A percentile compares a stretch with the other conserved stretches of the same genome.
These are phyloP conservation scores for Neurospora pannonica DNA, from an alignment of 495 filamentous ascomycete genomes.

Conservation along the genomic window DNA sequence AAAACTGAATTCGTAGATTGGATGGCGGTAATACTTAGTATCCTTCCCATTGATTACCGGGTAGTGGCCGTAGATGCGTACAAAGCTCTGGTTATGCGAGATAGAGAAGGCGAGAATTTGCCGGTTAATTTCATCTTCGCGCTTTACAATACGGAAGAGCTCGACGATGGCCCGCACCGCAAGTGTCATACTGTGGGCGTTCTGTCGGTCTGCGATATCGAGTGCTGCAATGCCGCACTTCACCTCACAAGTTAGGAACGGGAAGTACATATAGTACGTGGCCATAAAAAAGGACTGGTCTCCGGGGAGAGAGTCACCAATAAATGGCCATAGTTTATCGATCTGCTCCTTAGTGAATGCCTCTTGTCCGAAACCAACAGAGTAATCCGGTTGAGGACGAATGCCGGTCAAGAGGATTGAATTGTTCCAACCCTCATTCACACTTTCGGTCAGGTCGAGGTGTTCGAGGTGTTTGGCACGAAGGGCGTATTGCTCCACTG, in stretches of 20 bases:
- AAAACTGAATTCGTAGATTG: no score
- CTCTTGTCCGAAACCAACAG: constrained; percentile 30
- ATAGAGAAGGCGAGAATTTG: constrained; percentile 39
- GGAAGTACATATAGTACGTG: constrained; percentile 23
- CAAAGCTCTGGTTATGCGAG: no score
- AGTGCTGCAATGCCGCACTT: constrained; percentile 27
- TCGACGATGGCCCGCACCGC: constrained; percentile 28
- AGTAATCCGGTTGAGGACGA: constrained; percentile 29
- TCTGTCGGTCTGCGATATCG: constrained; percentile 12
- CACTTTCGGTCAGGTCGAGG: constrained; percentile 24
- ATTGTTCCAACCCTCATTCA: constrained; percentile 36
- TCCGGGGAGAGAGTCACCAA: constrained; percentile 12
- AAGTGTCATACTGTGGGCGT: constrained; percentile 26
- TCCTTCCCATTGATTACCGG: constrained; percentile 5
- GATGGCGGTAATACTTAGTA: constrained; percentile 7
- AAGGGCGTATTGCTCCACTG: neutral
- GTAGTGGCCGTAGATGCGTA: constrained; percentile 32
- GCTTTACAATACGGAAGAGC: constrained; percentile 24
- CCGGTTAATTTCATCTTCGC: constrained; percentile 27
- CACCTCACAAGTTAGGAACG: constrained; percentile 16
- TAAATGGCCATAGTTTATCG: constrained; percentile 27
- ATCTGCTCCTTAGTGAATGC: constrained; percentile 35
- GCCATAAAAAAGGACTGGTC: constrained; percentile 8
- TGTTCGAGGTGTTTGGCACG: neutral
- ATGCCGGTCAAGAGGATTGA: constrained; percentile 21